Evolutionary conservation across 805 yeast genomes (phyloP), one percentile per base, ranked within the genome.

Genomic region (Tetrapisispora arboricola): DNA sequence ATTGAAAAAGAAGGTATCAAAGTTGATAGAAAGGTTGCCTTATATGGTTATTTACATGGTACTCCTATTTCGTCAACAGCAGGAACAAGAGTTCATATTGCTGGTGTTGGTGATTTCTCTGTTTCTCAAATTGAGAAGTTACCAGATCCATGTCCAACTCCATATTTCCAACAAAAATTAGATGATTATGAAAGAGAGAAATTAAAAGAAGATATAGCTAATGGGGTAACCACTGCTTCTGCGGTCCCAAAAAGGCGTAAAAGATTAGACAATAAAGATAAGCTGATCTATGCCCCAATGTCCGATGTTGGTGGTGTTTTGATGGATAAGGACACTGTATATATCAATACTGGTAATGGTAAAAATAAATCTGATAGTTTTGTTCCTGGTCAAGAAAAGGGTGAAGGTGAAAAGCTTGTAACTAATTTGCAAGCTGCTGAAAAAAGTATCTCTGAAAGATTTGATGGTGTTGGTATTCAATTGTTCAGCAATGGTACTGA

Each of bases 81-180:
- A 5, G 74, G 80, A 44, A 84, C 94, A 6, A 74, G 80, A 49
- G 82, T 92, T 7, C 99, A 92, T 58, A 76, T 92, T 43, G 94
- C 97, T 2, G 99, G 99, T 51, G 82, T 87, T 3, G 99, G 98
- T 44, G 99, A 92, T 57, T 75, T 78, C 50, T 68, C 79, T 1
- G 80, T 86, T 10, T 69, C 79, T 13, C 72, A 76, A 11, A 79
- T 86, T 16, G 97, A 92, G 61, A 83, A 85, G 52, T 69, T 92
- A 40, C 96, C 97, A 3, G 99, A 92, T 67, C 99, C 99, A 16
- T 94, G 98, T 60, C 98, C 99, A 24, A 90, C 98, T 0, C 99
- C 99, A 2, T 84, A 75, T 54, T 86, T 71, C 50, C 94, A 87
- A 59, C 94, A 87, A 59, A 81, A 75, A 52, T 66, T 86, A 29